A percentile compares a stretch with the other conserved stretches of the same genome.
These are phyloP conservation scores for Colletotrichum horii DNA, from an alignment of 2,329 filamentous ascomycete genomes.

Conservation along the genomic window DNA sequence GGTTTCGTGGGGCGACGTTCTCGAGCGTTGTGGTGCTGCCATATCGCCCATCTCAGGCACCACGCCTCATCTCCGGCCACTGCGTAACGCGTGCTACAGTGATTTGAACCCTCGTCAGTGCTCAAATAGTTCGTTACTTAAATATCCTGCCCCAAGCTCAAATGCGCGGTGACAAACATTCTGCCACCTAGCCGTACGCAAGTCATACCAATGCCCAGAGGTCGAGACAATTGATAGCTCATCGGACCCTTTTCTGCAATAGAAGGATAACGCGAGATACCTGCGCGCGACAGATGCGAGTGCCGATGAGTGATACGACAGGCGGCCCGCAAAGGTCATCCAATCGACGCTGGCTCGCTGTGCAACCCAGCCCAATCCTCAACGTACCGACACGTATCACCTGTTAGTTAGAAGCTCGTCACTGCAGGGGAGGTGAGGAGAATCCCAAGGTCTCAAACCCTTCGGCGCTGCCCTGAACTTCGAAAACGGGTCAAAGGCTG, in stretches of 20 bases:
- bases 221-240: conserved; percentile 1
- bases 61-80: neutral
- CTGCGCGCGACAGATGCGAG: conserved; percentile 12
- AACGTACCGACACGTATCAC: neutral
- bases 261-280: conserved; percentile 5
- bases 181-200: neutral
- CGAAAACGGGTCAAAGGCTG: conserved; percentile 29
- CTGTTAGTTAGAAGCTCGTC: conserved; percentile 4
- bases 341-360: neutral
- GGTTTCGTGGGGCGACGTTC: conserved; percentile 2
- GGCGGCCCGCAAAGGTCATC: neutral
- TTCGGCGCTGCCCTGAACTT: conserved; percentile 32
- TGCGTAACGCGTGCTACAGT: neutral
- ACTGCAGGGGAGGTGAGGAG: neutral
- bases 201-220: neutral
- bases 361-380: neutral
- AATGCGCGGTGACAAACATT: neutral
- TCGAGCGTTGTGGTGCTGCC: neutral
- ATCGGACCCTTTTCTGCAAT: conserved; percentile 10
- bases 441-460: conserved; percentile 42
- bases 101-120: neutral
- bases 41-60: neutral
- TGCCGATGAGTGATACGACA: neutral
- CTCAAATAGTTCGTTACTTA: neutral
- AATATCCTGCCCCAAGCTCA: neutral